A percentile compares a stretch with the other conserved stretches of the same genome.
Evolutionary conservation across 108 stramenopile species (phyloP).

Genomic region (Conticribra guillardii): DNA sequence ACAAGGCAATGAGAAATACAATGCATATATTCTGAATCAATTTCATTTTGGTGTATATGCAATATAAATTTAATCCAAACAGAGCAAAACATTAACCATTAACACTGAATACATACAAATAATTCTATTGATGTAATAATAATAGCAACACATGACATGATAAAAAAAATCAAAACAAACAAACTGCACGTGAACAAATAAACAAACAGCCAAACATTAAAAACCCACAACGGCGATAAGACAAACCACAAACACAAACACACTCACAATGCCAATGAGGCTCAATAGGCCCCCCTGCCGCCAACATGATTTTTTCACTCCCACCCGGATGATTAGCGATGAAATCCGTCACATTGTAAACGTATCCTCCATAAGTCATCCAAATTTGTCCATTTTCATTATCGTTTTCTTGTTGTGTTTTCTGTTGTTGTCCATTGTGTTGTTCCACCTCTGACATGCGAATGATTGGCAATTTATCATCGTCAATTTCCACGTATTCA

Average conservation of each 20-base stretch:
- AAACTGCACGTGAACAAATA: neutral
- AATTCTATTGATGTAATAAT: slow-evolving; percentile 3
- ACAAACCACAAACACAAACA: slow-evolving; percentile 5
- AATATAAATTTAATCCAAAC: too few relatives aligned
- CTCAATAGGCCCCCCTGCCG: slow-evolving; percentile 71
- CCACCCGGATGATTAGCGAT: slow-evolving; percentile 90
- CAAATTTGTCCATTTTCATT: slow-evolving; percentile 75
- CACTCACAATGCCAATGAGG: slow-evolving; percentile 50
- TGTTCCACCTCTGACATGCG: neutral
- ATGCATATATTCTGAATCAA: too few relatives aligned
- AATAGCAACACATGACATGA: neutral
- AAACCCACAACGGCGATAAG: neutral
- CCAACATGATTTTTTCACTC: slow-evolving; percentile 87
- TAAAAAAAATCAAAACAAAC: neutral
- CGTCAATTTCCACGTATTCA: neutral
- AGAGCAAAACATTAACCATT: too few relatives aligned
- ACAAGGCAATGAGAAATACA: too few relatives aligned
- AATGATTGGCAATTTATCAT: neutral
- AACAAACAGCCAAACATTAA: too few relatives aligned
- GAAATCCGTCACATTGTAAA: slow-evolving; percentile 97
- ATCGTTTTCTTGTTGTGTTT: slow-evolving; percentile 44
- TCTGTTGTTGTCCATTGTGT: neutral
- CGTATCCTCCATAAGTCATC: slow-evolving; percentile 90
- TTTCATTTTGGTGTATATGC: too few relatives aligned
- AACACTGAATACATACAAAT: neutral